A percentile compares a stretch with the other conserved stretches of the same genome.
Evolutionary conservation across 805 yeast genomes (phyloP).

Genomic region (Ascoidea rubescens): DNA sequence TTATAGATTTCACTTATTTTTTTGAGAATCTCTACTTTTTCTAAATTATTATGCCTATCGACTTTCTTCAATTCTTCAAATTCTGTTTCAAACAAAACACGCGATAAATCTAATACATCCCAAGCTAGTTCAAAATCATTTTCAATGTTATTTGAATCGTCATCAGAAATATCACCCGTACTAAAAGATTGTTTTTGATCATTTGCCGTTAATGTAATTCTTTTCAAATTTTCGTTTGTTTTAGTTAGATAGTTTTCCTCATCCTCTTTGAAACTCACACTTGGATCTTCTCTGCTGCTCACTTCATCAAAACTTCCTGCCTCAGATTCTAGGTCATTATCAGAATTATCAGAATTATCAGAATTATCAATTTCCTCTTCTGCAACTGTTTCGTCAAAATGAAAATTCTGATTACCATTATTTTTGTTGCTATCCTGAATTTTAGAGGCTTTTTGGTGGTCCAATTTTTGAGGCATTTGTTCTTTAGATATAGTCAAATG

Average conservation of each 20-base stretch:
- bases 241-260: too few species aligned
- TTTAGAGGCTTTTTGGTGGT: conserved; percentile 5
- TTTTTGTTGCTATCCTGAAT: conserved; percentile 9
- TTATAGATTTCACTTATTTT: conserved; percentile 66
- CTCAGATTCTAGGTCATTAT: conserved; percentile 3
- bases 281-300: not conserved
- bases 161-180: too few species aligned
- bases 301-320: not conserved
- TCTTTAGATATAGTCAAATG: too few species aligned
- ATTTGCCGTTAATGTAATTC: too few species aligned
- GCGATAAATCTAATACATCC: conserved; percentile 71
- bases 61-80: conserved; percentile 7
- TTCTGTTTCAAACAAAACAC: conserved; percentile 41
- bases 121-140: conserved; percentile 65
- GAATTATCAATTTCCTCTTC: conserved; percentile 12
- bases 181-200: too few species aligned
- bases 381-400: conserved; percentile 11
- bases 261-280: not conserved
- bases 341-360: conserved; percentile 16
- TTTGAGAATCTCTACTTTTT: conserved; percentile 18
- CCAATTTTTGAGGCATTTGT: too few species aligned
- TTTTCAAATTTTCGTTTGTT: too few species aligned
- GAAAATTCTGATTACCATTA: conserved; percentile 4
- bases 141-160: not conserved
- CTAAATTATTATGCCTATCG: conserved; percentile 15